Base-by-base conservation (phyloP, 2,329 filamentous ascomycete species). In the Exserohilum rostratum region DNA sequence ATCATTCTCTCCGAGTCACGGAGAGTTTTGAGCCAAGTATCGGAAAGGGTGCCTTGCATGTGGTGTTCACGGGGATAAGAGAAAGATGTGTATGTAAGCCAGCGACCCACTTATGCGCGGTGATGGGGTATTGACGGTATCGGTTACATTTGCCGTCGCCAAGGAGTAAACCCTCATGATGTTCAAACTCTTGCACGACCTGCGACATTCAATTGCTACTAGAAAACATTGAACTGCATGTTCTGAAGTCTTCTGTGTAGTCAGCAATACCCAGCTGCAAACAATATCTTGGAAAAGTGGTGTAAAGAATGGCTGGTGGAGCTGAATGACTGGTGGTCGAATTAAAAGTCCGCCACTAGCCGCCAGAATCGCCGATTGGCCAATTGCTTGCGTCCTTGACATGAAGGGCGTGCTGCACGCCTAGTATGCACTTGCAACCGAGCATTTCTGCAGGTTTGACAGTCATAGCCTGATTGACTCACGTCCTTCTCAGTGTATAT, bases 331-430 rank as follows among this genome's bases (percentile, higher is more conserved):
- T 27, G 29, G 10, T 10, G 12, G 39, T 42, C 22, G 39, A 30
- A 20, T 13, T 13, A 49, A 13, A 15, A 18, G n/a, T 30, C 50
- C 45, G 45, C 25, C 27, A 35, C 20, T 44, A 53, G n/a, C 38
- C 38, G 38, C 38, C 18, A 31, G 13, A 18, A 17, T 12, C 20
- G 2, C 46, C 40, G 52, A 55, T 55, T 55, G 52, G 52, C 25
- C 52, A 46, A 51, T 53, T 2, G n/a, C 33, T 38, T 12, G 11
- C 4, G 15, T 9, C 31, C 27, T 25, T 27, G 22, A 46, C 52
- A 25, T 22, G 18, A 39, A 46, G 22, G 39, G 18, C 47, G 52
- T 48, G 46, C 51, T 51, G 22, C 40, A 53, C n/a, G 33, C 45
- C 39, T 20, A 34, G 18, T 39, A 27, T 20, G 51, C 29, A 43